Evolutionary conservation across 2,329 filamentous ascomycete species (phyloP).

Genomic region (Calonectria pseudoturangicola): DNA sequence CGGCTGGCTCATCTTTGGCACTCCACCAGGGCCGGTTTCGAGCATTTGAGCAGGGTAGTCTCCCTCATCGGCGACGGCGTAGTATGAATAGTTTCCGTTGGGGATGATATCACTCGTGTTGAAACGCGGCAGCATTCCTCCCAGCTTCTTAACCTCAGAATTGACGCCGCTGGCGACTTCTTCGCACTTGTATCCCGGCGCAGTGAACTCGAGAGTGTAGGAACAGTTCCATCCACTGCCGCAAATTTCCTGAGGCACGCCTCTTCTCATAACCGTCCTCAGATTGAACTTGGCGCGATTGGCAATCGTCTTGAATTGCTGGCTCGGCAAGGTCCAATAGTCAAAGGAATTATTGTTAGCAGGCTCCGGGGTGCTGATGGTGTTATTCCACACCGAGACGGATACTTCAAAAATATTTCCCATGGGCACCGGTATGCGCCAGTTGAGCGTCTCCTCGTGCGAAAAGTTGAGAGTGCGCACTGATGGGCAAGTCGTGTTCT

Average conservation of each 20-base stretch:
- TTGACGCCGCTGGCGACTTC: slow-evolving; percentile 43
- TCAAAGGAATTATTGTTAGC: slow-evolving; percentile 48
- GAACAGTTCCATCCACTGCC: slow-evolving; percentile 54
- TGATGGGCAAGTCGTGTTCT: slow-evolving; percentile 46
- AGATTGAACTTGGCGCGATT: slow-evolving; percentile 45
- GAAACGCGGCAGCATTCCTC: slow-evolving; percentile 46
- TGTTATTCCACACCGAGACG: slow-evolving; percentile 49
- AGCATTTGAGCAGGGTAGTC: slow-evolving; percentile 49
- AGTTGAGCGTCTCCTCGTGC: slow-evolving; percentile 46
- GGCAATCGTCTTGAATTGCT: slow-evolving; percentile 47
- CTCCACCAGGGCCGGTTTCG: slow-evolving; percentile 32
- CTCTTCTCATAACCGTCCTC: slow-evolving; percentile 45
- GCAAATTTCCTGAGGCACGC: slow-evolving; percentile 47
- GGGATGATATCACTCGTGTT: slow-evolving; percentile 46
- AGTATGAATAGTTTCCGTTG: slow-evolving; percentile 48
- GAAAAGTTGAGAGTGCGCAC: slow-evolving; percentile 53
- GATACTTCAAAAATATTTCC: slow-evolving; percentile 44
- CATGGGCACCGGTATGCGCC: slow-evolving; percentile 39
- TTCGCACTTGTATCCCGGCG: slow-evolving; percentile 50
- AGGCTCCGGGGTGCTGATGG: slow-evolving; percentile 9
- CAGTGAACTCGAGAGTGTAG: slow-evolving; percentile 47
- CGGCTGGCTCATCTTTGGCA: slow-evolving; percentile 41
- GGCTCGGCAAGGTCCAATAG: slow-evolving; percentile 48
- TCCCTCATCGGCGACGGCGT: slow-evolving; percentile 45
- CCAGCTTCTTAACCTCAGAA: slow-evolving; percentile 43